Conservation (phyloP, 345 rosid genomes). For the Pistacia atlantica region DNA sequence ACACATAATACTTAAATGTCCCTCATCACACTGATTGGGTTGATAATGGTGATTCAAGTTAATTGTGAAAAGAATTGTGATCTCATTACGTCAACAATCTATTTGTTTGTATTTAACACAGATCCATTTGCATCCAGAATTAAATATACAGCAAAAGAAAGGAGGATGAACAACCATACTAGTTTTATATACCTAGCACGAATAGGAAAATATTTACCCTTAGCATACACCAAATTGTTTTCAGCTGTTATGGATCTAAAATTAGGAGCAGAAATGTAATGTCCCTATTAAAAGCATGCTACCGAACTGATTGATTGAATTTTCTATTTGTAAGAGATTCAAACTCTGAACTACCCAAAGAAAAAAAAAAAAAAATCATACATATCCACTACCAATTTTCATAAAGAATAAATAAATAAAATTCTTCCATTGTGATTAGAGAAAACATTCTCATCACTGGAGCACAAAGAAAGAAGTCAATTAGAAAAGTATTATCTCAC, state of each 20-base stretch:
- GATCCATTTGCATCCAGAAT: background rate
- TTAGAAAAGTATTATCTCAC: slow-evolving; percentile 36
- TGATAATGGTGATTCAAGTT: background rate
- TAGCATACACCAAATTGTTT: background rate
- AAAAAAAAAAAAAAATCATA: background rate
- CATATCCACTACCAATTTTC: background rate
- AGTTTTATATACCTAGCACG: background rate
- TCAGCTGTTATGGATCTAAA: background rate
- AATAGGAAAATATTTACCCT: background rate
- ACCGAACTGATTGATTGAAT: background rate
- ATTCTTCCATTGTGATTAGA: background rate
- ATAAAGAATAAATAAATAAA: background rate
- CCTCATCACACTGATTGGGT: background rate
- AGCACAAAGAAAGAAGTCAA: background rate
- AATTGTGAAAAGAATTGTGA: background rate
- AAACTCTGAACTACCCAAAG: background rate
- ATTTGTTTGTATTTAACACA: background rate
- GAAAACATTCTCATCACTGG: background rate
- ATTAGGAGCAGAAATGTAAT: background rate
- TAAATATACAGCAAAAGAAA: background rate
- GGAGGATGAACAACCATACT: background rate
- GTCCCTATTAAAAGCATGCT: background rate
- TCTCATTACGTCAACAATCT: background rate
- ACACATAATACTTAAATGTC: background rate
- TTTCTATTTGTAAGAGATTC: background rate